These are phyloP conservation scores for Monascus purpureus DNA, from an alignment of 495 filamentous ascomycete genomes.

Conservation along the genomic window DNA sequence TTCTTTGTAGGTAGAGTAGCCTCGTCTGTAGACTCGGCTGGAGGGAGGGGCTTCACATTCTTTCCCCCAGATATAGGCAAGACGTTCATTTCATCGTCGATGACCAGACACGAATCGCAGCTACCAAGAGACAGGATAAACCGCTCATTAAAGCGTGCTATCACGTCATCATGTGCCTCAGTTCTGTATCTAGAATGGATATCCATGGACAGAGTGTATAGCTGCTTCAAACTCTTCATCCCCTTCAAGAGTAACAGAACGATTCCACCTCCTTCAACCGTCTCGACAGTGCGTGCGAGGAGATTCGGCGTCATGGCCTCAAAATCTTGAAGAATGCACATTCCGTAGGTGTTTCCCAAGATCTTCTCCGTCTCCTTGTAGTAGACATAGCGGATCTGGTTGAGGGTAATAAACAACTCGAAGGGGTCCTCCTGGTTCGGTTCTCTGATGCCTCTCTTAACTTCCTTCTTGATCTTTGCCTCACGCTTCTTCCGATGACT, in stretches of 20 bases:
- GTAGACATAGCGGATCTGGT: conserved; percentile 97
- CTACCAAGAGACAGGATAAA: conserved; percentile 91
- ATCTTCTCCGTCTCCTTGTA: conserved; percentile 99
- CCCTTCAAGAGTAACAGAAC: conserved; percentile 85
- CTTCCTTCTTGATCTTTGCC: conserved; percentile 93
- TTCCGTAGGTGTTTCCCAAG: conserved; percentile 94
- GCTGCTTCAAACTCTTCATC: conserved; percentile 93
- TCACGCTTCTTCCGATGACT: conserved; percentile 96
- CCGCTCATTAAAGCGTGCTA: conserved; percentile 92
- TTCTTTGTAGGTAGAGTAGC: conserved; percentile 48
- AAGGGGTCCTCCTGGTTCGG: conserved; percentile 94
- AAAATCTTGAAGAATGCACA: conserved; percentile 97
- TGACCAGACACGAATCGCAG: conserved; percentile 87
- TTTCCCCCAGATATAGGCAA: conserved; percentile 94
- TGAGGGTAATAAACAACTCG: conserved; percentile 90
- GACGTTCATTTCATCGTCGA: conserved; percentile 97
- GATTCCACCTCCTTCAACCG: conserved; percentile 90
- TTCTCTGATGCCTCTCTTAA: conserved; percentile 89
- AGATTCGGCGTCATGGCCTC: conserved; percentile 96
- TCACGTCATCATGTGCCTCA: conserved; percentile 90
- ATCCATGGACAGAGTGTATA: conserved; percentile 97
- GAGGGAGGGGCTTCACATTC: conserved; percentile 71
- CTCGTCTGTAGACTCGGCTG: conserved; percentile 50
- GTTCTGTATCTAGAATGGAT: conserved; percentile 94
- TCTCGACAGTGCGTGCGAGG: conserved; percentile 88